A percentile compares a stretch with the other conserved stretches of the same genome.
Evolutionary conservation across 345 rosid genomes (phyloP).

Genomic region (Ailanthus altissimus): DNA sequence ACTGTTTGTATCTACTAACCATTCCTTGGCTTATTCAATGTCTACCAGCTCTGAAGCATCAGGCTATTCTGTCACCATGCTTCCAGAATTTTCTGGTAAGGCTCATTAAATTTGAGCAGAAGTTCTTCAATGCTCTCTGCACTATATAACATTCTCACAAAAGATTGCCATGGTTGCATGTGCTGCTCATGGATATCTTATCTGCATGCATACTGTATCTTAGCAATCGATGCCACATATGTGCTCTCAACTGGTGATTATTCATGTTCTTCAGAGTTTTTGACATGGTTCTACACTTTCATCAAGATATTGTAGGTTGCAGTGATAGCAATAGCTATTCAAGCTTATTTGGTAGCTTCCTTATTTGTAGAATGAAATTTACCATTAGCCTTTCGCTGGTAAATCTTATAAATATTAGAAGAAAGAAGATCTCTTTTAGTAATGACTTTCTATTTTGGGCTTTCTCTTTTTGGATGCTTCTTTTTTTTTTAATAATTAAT

Average conservation of each 20-base stretch:
- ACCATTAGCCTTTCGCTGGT: neutral
- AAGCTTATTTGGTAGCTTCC: neutral
- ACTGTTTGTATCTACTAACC: constrained; percentile 62
- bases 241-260: neutral
- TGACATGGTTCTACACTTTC: neutral
- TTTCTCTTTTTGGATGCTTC: neutral
- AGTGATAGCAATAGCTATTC: neutral
- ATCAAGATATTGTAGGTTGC: neutral
- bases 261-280: neutral
- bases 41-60: constrained; percentile 88
- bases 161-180: neutral
- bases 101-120: constrained; percentile 30
- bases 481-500: neutral
- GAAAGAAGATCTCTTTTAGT: constrained; percentile 10
- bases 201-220: neutral
- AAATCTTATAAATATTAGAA: neutral
- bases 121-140: neutral
- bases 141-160: neutral
- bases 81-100: constrained; percentile 74
- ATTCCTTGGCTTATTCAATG: constrained; percentile 72
- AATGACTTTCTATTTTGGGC: neutral
- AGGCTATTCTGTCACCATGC: constrained; percentile 65
- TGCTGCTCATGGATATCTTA: neutral
- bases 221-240: neutral
- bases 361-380: neutral